Base-by-base conservation (phyloP, 805 yeast species). In the Saturnispora silvae region DNA sequence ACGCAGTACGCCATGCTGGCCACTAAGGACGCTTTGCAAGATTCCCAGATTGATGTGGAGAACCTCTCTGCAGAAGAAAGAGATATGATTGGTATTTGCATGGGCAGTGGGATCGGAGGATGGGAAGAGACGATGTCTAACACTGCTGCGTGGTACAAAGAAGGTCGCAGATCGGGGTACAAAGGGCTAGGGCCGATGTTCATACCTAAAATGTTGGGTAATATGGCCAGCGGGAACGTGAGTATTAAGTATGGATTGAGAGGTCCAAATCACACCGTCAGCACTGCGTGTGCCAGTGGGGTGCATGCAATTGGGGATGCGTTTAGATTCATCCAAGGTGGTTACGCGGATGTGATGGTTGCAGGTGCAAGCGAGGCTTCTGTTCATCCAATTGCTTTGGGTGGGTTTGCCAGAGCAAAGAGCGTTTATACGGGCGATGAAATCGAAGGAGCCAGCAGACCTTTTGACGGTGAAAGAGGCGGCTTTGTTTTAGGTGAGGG, bases 201-300 rank as follows among this genome's bases (percentile, higher is more conserved):
- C 54, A 76, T 92, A 5, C 97, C 98, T 0, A 75, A 72, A 46
- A 59, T 89, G 33, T 64, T 92, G 28, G 72, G 82, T 27, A 92
- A 92, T 54, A 92, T 92, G 97, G 95, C 95, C 0, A 85, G 87
- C 1, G 96, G 97, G 3, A 77, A 85, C 42, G 73, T 92, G 5
- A 80, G 95, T 5, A 87, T 92, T 40, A 68, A 73, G 45, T 73
- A 76, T 48, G 81, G 81, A 1, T 61, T 86, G 28, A 64, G 70
- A 48, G 99, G 98, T 0, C 94, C 95, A 2, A 73, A 82, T 30
- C 96, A 87, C 52, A 65, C 94, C 0, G 92, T 77, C 0, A 72
- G 95, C 2, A 86, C 97, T 0, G 98, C 98, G 1, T 92, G 99
- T 63, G 95, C 99, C 4, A 86, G 98, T 0, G 99, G 99, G 0